Conservation (phyloP, 1,139 yeast genomes). For the Nematodospora anomalae region DNA sequence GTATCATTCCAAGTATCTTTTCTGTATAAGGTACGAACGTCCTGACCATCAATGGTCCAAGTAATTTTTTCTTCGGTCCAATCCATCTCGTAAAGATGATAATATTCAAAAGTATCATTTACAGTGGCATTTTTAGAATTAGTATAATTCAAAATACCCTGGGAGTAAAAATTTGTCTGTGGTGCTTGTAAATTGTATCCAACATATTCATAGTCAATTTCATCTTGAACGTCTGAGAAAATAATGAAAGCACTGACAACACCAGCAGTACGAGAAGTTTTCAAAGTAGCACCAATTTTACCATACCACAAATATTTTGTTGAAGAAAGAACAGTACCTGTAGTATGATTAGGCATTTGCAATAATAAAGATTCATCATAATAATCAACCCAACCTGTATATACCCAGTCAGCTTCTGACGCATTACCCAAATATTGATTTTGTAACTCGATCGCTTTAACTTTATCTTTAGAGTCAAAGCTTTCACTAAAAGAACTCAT, state of each 20-base stretch:
- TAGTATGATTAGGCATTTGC: conserved; percentile 78
- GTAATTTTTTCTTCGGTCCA: conserved; percentile 73
- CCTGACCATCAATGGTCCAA: conserved; percentile 75
- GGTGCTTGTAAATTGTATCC: conserved; percentile 68
- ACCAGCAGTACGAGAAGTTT: conserved; percentile 75
- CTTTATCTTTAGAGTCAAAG: conserved; percentile 34
- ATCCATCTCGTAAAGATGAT: conserved; percentile 77
- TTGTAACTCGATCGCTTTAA: conserved; percentile 28
- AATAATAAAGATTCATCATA: conserved; percentile 55
- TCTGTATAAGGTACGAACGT: conserved; percentile 65
- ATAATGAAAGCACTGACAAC: conserved; percentile 85
- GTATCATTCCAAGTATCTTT: conserved; percentile 71
- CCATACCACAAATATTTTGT: conserved; percentile 88
- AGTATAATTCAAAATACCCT: conserved; percentile 69
- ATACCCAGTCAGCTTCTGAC: conserved; percentile 67
- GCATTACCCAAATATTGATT: conserved; percentile 69
- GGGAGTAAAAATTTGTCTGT: conserved; percentile 77
- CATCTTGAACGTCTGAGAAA: conserved; percentile 85
- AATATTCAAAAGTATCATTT: conserved; percentile 59
- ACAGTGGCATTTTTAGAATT: conserved; percentile 52
- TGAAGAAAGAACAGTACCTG: conserved; percentile 82
- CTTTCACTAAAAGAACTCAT: conserved; percentile 34
- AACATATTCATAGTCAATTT: conserved; percentile 83
- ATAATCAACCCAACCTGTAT: conserved; percentile 64
- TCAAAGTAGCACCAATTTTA: conserved; percentile 64